These are phyloP conservation scores for Lachnellula hyalina DNA, from an alignment of 2,329 filamentous ascomycete genomes.

Conservation along the genomic window DNA sequence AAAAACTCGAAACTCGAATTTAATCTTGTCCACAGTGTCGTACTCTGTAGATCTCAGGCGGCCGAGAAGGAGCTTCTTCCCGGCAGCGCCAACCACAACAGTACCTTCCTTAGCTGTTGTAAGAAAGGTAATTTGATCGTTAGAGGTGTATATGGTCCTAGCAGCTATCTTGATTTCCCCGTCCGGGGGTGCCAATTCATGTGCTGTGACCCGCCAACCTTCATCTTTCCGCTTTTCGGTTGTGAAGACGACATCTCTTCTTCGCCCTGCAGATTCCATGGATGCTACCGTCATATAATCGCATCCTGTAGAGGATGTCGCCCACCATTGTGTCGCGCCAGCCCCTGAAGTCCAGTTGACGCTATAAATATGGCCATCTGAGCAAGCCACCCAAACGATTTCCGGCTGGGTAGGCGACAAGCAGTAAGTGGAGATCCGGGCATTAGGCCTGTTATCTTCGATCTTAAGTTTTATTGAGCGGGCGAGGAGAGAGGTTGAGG, in stretches of 20 bases:
- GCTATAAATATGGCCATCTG: conserved; percentile 51
- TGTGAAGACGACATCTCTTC: conserved; percentile 33
- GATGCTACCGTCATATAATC: conserved; percentile 32
- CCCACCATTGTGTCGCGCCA: conserved; percentile 39
- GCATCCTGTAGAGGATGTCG: conserved; percentile 30
- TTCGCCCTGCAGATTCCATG: conserved; percentile 29
- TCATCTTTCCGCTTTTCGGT: conserved; percentile 28
- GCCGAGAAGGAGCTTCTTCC: conserved; percentile 56
- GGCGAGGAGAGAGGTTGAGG: conserved; percentile 73
- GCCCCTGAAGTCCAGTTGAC: conserved; percentile 52
- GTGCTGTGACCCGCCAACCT: conserved; percentile 31
- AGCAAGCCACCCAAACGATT: conserved; percentile 55
- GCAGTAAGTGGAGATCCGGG: conserved; percentile 34
- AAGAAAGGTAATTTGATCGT: conserved; percentile 41
- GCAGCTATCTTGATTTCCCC: conserved; percentile 24
- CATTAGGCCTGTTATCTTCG: conserved; percentile 15
- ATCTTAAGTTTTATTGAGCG: conserved; percentile 55
- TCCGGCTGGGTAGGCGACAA: conserved; percentile 41
- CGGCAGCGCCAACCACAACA: conserved; percentile 51
- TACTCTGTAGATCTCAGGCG: conserved; percentile 34
- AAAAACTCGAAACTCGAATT: conserved; percentile 54
- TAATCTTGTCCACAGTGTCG: conserved; percentile 37
- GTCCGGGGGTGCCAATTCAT: conserved; percentile 31
- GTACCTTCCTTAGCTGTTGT: conserved; percentile 49
- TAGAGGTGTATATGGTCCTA: conserved; percentile 38